Base-by-base conservation (phyloP, 768 basidiomycete genomes). In the Naganishia antarctica region DNA sequence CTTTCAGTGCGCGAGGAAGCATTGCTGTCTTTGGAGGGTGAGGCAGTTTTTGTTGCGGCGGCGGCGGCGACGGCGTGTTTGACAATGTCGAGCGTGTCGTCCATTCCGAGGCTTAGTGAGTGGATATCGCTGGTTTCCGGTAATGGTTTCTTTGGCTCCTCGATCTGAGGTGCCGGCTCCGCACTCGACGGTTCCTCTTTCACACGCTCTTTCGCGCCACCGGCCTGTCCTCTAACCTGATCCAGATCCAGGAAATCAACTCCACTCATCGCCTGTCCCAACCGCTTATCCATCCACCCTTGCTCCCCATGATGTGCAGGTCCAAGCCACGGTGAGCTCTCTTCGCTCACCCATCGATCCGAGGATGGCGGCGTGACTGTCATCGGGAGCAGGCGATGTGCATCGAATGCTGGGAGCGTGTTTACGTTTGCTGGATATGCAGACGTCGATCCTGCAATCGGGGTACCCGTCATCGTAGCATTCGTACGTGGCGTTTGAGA, bases 361-460 rank as follows among this genome's bases (percentile, higher is more conserved):
- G 60, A 61, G 2, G 49, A 41, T 1, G 65, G 65, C 15, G 65
- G 65, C 15, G 65, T 66, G 40, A 66, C 43, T 34, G 64, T 65
- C 32, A 26, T 43, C 46, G 40, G 7, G 7, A 60, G 8, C 15
- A n/a, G 11, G 37, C 23, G n/a, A n/a, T n/a, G n/a, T n/a, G n/a
- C n/a, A n/a, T n/a, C 40, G 26, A 25, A 26, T 21, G 32, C 15
- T 50, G 41, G 40, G 21, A 21, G 48, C 9, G 28, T 12, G n/a
- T 9, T 47, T 7, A 18, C 46, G 46, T n/a, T n/a, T 7, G 46
- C n/a, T 47, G n/a, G 8, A 9, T n/a, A 47, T 47, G 8, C n/a
- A 41, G 0, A 21, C 25, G 23, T 28, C 25, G 57, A 31, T 44
- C 4, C 18, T 34, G n/a, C 15, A 12, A 15, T n/a, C n/a, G 41